phyloP scores from a whole-genome alignment of 148 eudicot species.

The Rhododendron kiyosumense region DNA sequence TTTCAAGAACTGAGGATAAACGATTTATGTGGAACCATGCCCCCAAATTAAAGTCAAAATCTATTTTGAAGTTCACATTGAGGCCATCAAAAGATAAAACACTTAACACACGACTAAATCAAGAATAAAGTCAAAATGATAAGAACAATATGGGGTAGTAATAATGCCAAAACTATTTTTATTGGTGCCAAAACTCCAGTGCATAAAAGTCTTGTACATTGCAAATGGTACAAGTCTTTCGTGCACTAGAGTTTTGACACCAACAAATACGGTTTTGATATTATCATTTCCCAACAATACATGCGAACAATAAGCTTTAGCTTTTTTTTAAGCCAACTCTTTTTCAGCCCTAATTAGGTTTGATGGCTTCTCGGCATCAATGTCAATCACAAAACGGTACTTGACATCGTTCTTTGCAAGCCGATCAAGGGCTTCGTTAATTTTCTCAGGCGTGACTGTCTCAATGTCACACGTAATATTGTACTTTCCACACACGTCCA shows the following conservation, averaged over 20 bases:
- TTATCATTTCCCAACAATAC: too few species aligned
- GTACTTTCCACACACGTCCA: constrained; percentile 66
- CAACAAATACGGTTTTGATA: too few species aligned
- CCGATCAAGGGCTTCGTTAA: constrained; percentile 59
- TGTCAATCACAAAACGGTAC: constrained; percentile 81
- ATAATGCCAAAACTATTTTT: too few species aligned
- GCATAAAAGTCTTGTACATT: too few species aligned
- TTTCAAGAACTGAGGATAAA: too few species aligned
- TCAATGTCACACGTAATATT: constrained; percentile 74
- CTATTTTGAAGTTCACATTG: too few species aligned
- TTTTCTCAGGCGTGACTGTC: constrained; percentile 35
- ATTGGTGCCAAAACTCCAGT: too few species aligned
- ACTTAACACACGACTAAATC: not conserved
- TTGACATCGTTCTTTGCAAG: constrained; percentile 68
- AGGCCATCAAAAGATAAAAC: not conserved
- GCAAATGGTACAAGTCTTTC: too few species aligned
- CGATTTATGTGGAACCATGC: too few species aligned
- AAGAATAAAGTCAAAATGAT: not conserved
- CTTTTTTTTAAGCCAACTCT: not conserved
- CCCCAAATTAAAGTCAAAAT: too few species aligned
- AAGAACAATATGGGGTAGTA: too few species aligned
- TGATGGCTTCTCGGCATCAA: constrained; percentile 32
- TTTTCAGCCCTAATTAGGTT: not conserved
- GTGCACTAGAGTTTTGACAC: too few species aligned
- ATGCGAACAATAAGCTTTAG: not conserved